Evolutionary conservation across 441 rosid genomes (phyloP).

Genomic region (Dalechampia spathulata): DNA sequence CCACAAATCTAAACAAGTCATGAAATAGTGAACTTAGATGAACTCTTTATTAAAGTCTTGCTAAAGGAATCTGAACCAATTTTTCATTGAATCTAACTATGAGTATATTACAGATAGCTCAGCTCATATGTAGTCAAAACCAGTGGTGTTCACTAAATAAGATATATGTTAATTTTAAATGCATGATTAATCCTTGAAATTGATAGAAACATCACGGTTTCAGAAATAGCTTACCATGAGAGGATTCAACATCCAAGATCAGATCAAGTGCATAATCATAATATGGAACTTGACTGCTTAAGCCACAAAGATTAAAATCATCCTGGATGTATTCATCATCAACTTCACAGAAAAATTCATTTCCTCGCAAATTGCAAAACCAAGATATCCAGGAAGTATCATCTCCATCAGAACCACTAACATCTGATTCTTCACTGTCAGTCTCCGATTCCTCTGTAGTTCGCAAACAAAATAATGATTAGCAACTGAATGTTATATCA

Average conservation of each 20-base stretch:
- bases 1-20: too few species aligned
- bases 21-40: too few species aligned
- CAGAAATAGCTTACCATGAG: conserved; percentile 79
- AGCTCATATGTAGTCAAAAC: too few species aligned
- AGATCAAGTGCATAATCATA: conserved; percentile 89
- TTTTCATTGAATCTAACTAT: too few species aligned
- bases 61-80: too few species aligned
- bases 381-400: conserved; percentile 95
- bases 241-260: conserved; percentile 82
- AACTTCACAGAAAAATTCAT: conserved; percentile 91
- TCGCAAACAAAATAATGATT: conserved; percentile 5
- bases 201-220: too few species aligned
- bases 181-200: too few species aligned
- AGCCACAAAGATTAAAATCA: conserved; percentile 91
- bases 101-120: too few species aligned
- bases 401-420: conserved; percentile 92
- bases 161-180: too few species aligned
- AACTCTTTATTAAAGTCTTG: too few species aligned
- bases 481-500: background rate
- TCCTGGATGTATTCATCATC: conserved; percentile 95
- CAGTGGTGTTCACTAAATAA: too few species aligned
- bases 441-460: conserved; percentile 62
- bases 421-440: conserved; percentile 70
- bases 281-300: conserved; percentile 93
- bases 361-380: conserved; percentile 90